Percentiles rank a stretch among this genome's conserved stretches.
Conservation (phyloP, 495 filamentous ascomycete genomes). For the Hypoxylon cercidicola region DNA sequence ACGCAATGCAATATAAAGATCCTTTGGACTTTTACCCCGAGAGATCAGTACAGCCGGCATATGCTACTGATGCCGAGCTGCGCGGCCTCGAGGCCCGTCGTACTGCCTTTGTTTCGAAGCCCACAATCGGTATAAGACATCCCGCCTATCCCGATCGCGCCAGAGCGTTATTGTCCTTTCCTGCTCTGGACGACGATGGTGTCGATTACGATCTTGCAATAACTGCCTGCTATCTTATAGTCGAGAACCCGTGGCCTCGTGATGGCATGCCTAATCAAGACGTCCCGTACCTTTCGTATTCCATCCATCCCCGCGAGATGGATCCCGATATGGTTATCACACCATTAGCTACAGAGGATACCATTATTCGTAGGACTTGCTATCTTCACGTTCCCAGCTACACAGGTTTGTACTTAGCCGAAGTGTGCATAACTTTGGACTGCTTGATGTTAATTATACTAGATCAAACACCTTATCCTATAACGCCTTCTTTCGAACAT, state of each 20-base stretch:
- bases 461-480: slow-evolving; percentile 5
- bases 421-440: background rate
- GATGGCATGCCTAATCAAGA: background rate
- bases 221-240: slow-evolving; percentile 15
- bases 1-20: too few relatives aligned
- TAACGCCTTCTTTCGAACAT: slow-evolving; percentile 15
- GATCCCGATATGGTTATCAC: too few relatives aligned
- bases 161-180: slow-evolving; percentile 1
- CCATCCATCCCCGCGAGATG: background rate
- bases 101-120: too few relatives aligned
- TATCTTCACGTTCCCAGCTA: too few relatives aligned
- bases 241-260: slow-evolving; percentile 8
- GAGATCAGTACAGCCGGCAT: too few relatives aligned
- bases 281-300: background rate
- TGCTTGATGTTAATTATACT: background rate
- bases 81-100: too few relatives aligned
- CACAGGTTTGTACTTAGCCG: background rate
- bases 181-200: background rate
- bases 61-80: too few relatives aligned
- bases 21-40: too few relatives aligned
- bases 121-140: background rate
- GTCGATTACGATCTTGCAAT: slow-evolving; percentile 19
- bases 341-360: too few relatives aligned
- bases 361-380: too few relatives aligned
- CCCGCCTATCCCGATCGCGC: background rate